Percentiles rank a stretch among this genome's conserved stretches.
Conservation (phyloP, 768 basidiomycete species). For the Phylloporus arenicola region DNA sequence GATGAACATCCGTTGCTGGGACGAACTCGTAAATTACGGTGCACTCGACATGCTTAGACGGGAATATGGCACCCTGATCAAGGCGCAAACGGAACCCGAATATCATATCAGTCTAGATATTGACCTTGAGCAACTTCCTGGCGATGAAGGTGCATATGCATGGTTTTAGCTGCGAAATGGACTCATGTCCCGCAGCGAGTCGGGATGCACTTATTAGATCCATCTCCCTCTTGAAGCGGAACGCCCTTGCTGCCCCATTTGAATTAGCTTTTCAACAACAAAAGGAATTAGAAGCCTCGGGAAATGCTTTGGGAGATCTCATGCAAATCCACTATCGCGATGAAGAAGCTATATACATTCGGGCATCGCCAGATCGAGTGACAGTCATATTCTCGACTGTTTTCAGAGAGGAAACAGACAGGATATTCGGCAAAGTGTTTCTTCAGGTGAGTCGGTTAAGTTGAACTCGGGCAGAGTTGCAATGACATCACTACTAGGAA, state of each 20-base stretch:
- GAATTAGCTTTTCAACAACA: constrained; percentile 82
- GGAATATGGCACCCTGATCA: constrained; percentile 76
- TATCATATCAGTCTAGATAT: constrained; percentile 86
- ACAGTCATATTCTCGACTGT: constrained; percentile 97
- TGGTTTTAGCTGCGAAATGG: neutral
- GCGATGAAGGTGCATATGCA: constrained; percentile 59
- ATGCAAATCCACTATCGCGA: constrained; percentile 95
- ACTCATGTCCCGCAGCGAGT: constrained; percentile 48
- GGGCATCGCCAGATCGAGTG: constrained; percentile 89
- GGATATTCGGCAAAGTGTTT: constrained; percentile 97
- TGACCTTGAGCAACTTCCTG: constrained; percentile 81
- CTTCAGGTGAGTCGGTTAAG: constrained; percentile 61
- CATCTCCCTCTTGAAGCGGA: constrained; percentile 82
- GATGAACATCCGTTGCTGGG: constrained; percentile 98
- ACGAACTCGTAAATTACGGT: constrained; percentile 84
- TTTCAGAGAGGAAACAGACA: constrained; percentile 95
- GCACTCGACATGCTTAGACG: constrained; percentile 71
- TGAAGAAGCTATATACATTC: constrained; percentile 95
- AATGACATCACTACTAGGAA: constrained; percentile 51
- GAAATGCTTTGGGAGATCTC: constrained; percentile 65
- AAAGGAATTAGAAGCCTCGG: constrained; percentile 74
- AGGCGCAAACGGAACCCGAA: constrained; percentile 69
- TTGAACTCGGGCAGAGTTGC: neutral
- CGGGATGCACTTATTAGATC: constrained; percentile 77
- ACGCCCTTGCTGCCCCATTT: constrained; percentile 92